These are phyloP conservation scores for Zygnema cylindricum DNA, from an alignment of 139 green algal genomes.

Conservation along the genomic window DNA sequence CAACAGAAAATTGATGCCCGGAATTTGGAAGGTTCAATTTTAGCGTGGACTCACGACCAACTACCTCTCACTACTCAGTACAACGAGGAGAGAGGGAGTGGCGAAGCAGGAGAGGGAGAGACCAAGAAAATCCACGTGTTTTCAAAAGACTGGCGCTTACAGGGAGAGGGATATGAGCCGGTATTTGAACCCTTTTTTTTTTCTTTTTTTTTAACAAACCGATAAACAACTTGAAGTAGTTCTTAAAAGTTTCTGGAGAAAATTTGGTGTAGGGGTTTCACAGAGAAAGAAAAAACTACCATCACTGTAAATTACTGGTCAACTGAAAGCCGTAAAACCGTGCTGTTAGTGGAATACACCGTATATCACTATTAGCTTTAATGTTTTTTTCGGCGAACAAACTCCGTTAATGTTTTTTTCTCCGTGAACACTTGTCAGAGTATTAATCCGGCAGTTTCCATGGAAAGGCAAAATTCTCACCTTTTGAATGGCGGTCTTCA, in stretches of 20 bases:
- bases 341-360: no score
- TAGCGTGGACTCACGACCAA: constrained; percentile 59
- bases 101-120: not conserved
- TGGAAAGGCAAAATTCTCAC: no score
- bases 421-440: no score
- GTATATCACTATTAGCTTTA: no score
- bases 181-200: not conserved
- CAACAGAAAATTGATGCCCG: constrained; percentile 58
- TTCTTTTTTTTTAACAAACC: not conserved
- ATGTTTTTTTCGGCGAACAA: no score
- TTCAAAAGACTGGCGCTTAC: constrained; percentile 22
- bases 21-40: constrained; percentile 69
- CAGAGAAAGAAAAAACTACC: not conserved
- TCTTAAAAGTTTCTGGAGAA: no score
- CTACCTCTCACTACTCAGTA: constrained; percentile 21
- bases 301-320: not conserved
- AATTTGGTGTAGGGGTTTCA: no score
- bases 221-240: not conserved
- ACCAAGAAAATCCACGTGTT: constrained; percentile 42
- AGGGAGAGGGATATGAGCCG: constrained; percentile 25
- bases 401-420: no score
- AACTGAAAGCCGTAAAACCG: no score
- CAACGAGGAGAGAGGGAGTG: constrained; percentile 5
- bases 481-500: no score
- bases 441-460: no score